These are phyloP conservation scores for Aegilops longissima DNA, from an alignment of 176 grass and related monocot genomes.

Conservation along the genomic window DNA sequence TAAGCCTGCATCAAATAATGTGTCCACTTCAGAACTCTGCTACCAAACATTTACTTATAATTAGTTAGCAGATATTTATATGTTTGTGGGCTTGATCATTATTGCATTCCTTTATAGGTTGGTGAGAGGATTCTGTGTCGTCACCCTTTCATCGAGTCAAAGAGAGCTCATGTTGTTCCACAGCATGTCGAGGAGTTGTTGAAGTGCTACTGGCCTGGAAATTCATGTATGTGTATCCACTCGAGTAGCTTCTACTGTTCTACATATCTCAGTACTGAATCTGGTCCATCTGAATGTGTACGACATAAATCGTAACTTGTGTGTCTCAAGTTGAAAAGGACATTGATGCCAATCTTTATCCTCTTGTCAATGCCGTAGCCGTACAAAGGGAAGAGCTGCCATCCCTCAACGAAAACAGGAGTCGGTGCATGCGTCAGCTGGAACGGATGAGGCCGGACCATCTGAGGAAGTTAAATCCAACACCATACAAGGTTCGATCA, in stretches of 20 bases:
- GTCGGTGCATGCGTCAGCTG: constrained; percentile 59
- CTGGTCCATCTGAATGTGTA: neutral
- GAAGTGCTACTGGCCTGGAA: constrained; percentile 90
- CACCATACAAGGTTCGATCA: constrained; percentile 77
- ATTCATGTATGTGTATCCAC: constrained; percentile 52
- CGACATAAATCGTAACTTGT: neutral
- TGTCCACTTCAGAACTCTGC: constrained; percentile 21
- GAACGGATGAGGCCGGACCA: constrained; percentile 85
- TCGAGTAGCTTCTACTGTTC: neutral
- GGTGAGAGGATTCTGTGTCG: constrained; percentile 94
- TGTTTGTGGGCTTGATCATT: constrained; percentile 3
- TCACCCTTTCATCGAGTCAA: constrained; percentile 93
- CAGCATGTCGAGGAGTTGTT: constrained; percentile 85
- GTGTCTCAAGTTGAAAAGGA: neutral
- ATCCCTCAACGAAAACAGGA: constrained; percentile 57
- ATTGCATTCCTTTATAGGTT: constrained; percentile 44
- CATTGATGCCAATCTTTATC: neutral
- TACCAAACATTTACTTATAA: neutral
- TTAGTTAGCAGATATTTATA: neutral
- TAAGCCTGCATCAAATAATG: neutral
- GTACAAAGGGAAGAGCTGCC: constrained; percentile 63
- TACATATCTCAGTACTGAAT: neutral
- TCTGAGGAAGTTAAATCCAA: constrained; percentile 89
- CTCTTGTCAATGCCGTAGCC: constrained; percentile 35
- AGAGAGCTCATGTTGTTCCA: constrained; percentile 90